Evolutionary conservation across 441 rosid species (phyloP).

Genomic region (Jatropha multifida): DNA sequence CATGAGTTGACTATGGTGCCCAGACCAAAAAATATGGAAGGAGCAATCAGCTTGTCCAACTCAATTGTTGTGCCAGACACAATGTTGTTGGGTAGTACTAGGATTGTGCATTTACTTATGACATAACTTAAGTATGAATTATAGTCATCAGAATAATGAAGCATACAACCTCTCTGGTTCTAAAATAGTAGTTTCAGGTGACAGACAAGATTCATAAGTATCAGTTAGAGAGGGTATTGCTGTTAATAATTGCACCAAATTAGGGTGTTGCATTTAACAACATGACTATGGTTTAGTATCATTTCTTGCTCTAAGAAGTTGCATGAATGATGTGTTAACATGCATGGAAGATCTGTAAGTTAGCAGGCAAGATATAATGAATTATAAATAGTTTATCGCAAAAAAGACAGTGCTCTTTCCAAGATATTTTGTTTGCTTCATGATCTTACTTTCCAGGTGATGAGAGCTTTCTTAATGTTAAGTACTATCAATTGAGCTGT

Average conservation of each 20-base stretch:
- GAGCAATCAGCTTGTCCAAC: not conserved
- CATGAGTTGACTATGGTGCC: not conserved
- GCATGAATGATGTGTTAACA: not conserved
- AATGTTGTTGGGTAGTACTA: too few relatives aligned
- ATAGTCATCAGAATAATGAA: not conserved
- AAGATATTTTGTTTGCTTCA: constrained; percentile 8
- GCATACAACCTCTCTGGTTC: not conserved
- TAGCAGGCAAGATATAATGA: not conserved
- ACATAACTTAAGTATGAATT: not conserved
- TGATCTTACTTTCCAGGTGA: constrained; percentile 12
- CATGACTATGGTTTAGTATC: not conserved
- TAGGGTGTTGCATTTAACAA: not conserved
- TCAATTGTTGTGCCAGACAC: not conserved
- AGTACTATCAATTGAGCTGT: not conserved
- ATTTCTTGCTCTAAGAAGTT: not conserved
- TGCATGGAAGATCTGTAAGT: constrained; percentile 5
- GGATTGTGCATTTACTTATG: too few relatives aligned
- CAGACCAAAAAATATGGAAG: not conserved
- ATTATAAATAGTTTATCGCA: not conserved
- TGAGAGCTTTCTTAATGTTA: not conserved
- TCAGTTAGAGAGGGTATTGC: not conserved
- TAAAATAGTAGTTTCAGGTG: not conserved
- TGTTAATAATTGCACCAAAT: not conserved
- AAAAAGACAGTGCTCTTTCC: constrained; percentile 5
- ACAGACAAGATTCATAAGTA: not conserved